Evolutionary conservation across 129 eudicot species (phyloP).

Genomic region (Chrysanthemum makinoi): DNA sequence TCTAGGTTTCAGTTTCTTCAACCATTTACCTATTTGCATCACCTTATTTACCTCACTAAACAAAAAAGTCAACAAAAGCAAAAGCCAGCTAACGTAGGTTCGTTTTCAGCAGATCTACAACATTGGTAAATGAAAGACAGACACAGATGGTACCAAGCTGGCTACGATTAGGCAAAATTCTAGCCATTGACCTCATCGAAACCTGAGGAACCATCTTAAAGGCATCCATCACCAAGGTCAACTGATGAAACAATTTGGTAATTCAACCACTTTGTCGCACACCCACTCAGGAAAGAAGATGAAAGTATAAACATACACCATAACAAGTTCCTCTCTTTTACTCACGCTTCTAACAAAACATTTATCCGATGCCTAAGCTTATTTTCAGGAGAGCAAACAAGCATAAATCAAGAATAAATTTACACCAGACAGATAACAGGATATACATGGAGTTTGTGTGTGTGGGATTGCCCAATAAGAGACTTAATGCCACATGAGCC

Average conservation of each 20-base stretch:
- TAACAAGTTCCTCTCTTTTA: slow-evolving; percentile 1
- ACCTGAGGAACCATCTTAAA: not conserved
- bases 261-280: slow-evolving; percentile 10
- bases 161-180: too few species aligned
- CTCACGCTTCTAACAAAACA: slow-evolving; percentile 10
- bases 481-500: slow-evolving; percentile 21
- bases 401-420: slow-evolving; percentile 22
- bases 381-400: slow-evolving; percentile 13
- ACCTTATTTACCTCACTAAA: too few species aligned
- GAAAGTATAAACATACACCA: slow-evolving; percentile 8
- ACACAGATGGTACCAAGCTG: too few species aligned
- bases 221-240: not conserved
- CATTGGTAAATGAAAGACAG: too few species aligned
- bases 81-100: too few species aligned
- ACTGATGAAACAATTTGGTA: not conserved
- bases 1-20: too few species aligned
- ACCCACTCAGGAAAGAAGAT: slow-evolving; percentile 1
- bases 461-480: slow-evolving; percentile 1
- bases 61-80: too few species aligned
- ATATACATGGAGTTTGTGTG: slow-evolving; percentile 17
- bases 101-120: too few species aligned
- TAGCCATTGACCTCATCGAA: not conserved
- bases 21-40: too few species aligned
- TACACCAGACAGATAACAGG: slow-evolving; percentile 26
- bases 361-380: slow-evolving; percentile 3